phyloP scores from a whole-genome alignment of 306 rosid genomes.

The Dryas alaskensis region DNA sequence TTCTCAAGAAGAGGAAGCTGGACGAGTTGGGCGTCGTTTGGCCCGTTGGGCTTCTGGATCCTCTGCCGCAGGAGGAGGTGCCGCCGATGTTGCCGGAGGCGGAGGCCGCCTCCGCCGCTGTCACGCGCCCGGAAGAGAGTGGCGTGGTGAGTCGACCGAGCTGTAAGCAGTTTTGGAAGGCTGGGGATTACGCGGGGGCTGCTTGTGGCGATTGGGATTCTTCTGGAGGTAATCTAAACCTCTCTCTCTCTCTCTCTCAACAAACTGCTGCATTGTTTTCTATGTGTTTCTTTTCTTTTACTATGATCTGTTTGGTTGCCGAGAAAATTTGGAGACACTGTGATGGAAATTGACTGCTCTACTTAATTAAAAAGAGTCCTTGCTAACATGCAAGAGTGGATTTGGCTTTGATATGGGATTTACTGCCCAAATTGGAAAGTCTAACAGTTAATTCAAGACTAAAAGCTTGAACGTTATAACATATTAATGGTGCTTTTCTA shows the following conservation, averaged over 20 bases:
- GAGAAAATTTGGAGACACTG: neutral
- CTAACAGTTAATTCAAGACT: neutral
- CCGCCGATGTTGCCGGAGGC: slow-evolving; percentile 26
- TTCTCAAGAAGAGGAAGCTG: slow-evolving; percentile 39
- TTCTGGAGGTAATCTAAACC: slow-evolving; percentile 43
- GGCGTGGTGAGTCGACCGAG: slow-evolving; percentile 8
- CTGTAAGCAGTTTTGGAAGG: slow-evolving; percentile 90
- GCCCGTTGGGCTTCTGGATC: slow-evolving; percentile 53
- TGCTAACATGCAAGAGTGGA: slow-evolving; percentile 6
- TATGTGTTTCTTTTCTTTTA: neutral
- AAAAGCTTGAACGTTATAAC: too few species aligned
- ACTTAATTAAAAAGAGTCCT: neutral
- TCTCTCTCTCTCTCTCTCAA: neutral
- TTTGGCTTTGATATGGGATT: neutral
- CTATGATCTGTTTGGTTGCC: slow-evolving; percentile 3
- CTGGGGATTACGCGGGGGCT: slow-evolving; percentile 79
- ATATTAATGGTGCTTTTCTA: neutral
- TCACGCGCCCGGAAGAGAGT: neutral
- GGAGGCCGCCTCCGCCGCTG: neutral
- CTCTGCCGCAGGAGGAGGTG: slow-evolving; percentile 19
- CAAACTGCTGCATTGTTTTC: neutral
- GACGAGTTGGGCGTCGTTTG: slow-evolving; percentile 36
- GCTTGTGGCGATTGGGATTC: slow-evolving; percentile 37
- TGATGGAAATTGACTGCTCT: neutral
- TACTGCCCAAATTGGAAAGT: neutral